phyloP scores from a whole-genome alignment of 352 stramenopile species.

The Pythium chondricola region DNA sequence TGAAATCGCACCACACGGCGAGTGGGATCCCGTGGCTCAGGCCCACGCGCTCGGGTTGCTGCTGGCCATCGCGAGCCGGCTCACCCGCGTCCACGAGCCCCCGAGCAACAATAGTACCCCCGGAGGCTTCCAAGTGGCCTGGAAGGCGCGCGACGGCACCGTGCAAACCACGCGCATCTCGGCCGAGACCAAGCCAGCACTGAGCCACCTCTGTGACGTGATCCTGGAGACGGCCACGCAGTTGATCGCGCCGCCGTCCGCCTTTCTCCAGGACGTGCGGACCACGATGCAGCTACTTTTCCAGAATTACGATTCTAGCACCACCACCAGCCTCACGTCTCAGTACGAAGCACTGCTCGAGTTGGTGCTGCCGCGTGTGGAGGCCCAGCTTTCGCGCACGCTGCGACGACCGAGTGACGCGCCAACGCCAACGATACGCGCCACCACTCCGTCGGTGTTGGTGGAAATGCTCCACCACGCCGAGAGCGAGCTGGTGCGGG shows the following conservation, averaged over 20 bases:
- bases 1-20: slow-evolving; percentile 33
- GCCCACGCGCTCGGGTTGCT: slow-evolving; percentile 9
- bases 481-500: slow-evolving; percentile 5
- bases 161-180: not conserved
- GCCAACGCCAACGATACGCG: not conserved
- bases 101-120: not conserved
- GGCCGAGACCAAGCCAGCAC: not conserved
- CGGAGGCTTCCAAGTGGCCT: not conserved
- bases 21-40: slow-evolving; percentile 18
- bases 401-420: not conserved
- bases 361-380: slow-evolving; percentile 11
- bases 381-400: slow-evolving; percentile 2
- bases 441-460: slow-evolving; percentile 4
- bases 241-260: slow-evolving; percentile 7
- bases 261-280: slow-evolving; percentile 8
- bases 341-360: slow-evolving; percentile 12
- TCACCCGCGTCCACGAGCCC: not conserved
- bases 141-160: not conserved
- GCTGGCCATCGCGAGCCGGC: not conserved
- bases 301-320: too few relatives aligned
- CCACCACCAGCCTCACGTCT: not conserved
- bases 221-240: not conserved
- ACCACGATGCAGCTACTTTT: slow-evolving; percentile 9
- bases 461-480: slow-evolving; percentile 8
- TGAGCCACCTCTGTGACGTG: slow-evolving; percentile 3